phyloP scores from a whole-genome alignment of 1,284 basidiomycete species.

The Cystobasidium slooffiae region DNA sequence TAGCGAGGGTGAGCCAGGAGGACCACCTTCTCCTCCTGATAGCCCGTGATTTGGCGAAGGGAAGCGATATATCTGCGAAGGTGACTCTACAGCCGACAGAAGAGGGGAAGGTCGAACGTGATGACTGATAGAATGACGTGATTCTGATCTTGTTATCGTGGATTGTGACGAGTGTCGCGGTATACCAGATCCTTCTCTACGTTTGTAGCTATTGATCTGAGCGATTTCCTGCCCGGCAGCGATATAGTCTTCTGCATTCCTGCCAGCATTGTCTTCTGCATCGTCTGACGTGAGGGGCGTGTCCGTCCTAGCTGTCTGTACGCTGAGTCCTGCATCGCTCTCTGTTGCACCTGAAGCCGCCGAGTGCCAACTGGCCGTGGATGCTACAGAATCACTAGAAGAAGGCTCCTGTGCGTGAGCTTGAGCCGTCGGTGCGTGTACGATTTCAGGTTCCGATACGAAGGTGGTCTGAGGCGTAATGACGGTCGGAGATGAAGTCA shows the following conservation, averaged over 20 bases:
- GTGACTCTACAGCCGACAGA: conserved; percentile 35
- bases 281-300: conserved; percentile 41
- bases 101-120: conserved; percentile 4
- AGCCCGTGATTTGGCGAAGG: conserved; percentile 20
- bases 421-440: not conserved
- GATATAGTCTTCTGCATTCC: not conserved
- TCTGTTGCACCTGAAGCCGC: conserved; percentile 25
- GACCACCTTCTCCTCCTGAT: not conserved
- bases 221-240: not conserved
- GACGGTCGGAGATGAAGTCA: conserved; percentile 15
- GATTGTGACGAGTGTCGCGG: conserved; percentile 28
- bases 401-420: conserved; percentile 27
- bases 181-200: not conserved
- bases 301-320: not conserved
- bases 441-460: conserved; percentile 30
- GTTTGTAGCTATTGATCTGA: not conserved
- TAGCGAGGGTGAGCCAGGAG: conserved; percentile 46
- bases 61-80: conserved; percentile 39
- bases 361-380: conserved; percentile 42
- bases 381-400: conserved; percentile 28
- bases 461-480: not conserved
- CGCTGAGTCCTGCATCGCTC: conserved; percentile 21
- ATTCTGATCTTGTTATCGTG: conserved; percentile 29
- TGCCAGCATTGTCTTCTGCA: not conserved
- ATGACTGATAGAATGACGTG: conserved; percentile 20